Conservation (phyloP, 345 rosid species). For the Cardamine chenopodiifolia region DNA sequence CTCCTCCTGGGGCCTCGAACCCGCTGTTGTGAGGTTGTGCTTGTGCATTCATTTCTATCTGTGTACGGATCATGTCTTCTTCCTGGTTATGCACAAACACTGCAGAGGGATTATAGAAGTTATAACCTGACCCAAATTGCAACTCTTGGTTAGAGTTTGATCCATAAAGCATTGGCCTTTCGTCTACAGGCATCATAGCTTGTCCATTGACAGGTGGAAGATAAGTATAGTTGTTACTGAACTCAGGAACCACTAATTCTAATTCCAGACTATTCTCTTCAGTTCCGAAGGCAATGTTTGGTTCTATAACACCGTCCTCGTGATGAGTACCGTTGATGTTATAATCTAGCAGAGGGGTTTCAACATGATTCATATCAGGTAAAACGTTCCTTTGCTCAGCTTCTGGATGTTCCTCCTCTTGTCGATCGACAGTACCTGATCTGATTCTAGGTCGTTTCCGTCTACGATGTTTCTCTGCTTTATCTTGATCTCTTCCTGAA, state of each 20-base stretch:
- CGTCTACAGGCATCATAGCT: constrained; percentile 59
- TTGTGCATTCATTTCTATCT: constrained; percentile 46
- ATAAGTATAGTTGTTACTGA: constrained; percentile 49
- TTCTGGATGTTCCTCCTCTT: constrained; percentile 40
- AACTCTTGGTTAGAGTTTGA: constrained; percentile 50
- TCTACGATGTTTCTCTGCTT: constrained; percentile 46
- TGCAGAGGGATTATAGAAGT: constrained; percentile 50
- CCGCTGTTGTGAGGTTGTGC: constrained; percentile 35
- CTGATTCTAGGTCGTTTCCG: constrained; percentile 51
- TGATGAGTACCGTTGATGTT: constrained; percentile 42
- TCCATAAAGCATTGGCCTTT: constrained; percentile 60
- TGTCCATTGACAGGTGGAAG: constrained; percentile 54
- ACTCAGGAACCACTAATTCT: constrained; percentile 44
- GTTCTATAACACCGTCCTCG: constrained; percentile 46
- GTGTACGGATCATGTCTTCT: constrained; percentile 48
- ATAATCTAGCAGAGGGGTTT: constrained; percentile 49
- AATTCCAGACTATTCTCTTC: constrained; percentile 50
- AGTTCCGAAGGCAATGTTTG: constrained; percentile 39
- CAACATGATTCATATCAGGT: constrained; percentile 65
- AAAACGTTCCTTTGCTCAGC: constrained; percentile 48
- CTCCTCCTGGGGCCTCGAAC: constrained; percentile 49
- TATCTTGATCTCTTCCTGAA: constrained; percentile 49
- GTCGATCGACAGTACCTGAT: constrained; percentile 47
- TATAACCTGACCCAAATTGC: constrained; percentile 51
- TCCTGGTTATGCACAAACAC: constrained; percentile 50